Evolutionary conservation across 176 grass and related monocot genomes (phyloP), one percentile per base, ranked within the genome.

Genomic region (barley (Hordeum vulgare)): DNA sequence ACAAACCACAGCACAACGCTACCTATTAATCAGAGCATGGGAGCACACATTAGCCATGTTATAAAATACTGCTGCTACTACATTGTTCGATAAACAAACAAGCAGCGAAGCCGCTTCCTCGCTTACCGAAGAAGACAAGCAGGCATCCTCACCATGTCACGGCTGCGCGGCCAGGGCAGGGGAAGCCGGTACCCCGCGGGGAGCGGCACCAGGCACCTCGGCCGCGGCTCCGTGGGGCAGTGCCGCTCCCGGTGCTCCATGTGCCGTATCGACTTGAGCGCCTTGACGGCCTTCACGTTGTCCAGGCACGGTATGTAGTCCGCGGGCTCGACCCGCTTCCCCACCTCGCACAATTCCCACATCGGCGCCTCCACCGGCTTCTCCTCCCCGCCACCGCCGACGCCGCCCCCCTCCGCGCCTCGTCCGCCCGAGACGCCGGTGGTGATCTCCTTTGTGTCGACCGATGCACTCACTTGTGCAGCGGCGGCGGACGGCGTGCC

Each of bases 221-320:
- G 85, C 40, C 68, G 78, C 41, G 82, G 85, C 62, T 67, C 71
- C 26, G 87, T 88, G 18, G 96, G 93, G 82, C 96, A 98, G 77
- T 95, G 96, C 80, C 93, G 78, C 89, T 98, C 96, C 66, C 91
- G 85, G 78, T 95, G 93, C 83, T 95, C 96, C 96, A 98, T 98
- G 82, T 83, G 90, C 53, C 90, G 88, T 69, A 76, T 76, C 56
- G 93, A 95, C 71, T 74, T 84, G 69, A 98, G 93, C 45, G 82
- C 69, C 78, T 88, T 98, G 67, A 98, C 82, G 61, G 85, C 96
- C 82, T 83, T 84, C 75, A 91, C 79, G 40, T 98, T 98, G 80
- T 98, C 96, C 62, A 98, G 81, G 85, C 96, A 98, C 21, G 89
- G 96, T 21, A 98, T 91, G 83, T 94, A 98, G 77, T 98, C 96